Evolutionary conservation across 768 basidiomycete species (phyloP).

Genomic region (Amanita thiersii): DNA sequence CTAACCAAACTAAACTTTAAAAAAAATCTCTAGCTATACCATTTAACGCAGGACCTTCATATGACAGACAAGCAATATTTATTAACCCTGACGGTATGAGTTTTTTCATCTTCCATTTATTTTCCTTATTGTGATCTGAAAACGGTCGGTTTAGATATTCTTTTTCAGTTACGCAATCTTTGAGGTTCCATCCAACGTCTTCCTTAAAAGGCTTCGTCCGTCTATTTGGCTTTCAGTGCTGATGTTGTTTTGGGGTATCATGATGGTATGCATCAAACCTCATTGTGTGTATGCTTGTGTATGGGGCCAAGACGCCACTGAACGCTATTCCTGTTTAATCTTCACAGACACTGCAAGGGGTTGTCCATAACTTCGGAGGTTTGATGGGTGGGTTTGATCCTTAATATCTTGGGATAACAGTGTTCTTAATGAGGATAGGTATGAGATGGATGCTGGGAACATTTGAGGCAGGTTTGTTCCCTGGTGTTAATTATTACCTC

Average conservation of each 20-base stretch:
- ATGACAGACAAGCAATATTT: conserved; percentile 62
- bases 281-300: background rate
- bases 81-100: conserved; percentile 45
- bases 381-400: conserved; percentile 43
- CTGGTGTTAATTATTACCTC: conserved; percentile 63
- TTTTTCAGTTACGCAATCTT: conserved; percentile 67
- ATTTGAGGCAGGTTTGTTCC: conserved; percentile 66
- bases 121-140: conserved; percentile 2
- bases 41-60: conserved; percentile 48
- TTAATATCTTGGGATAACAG: conserved; percentile 1
- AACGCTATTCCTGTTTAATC: background rate
- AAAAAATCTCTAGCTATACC: conserved; percentile 54
- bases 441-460: conserved; percentile 67
- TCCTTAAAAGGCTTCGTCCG: conserved; percentile 65
- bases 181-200: conserved; percentile 70
- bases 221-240: conserved; percentile 70
- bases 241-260: conserved; percentile 70
- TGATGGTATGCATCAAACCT: conserved; percentile 44
- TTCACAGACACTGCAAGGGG: conserved; percentile 60
- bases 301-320: background rate
- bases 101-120: conserved; percentile 11
- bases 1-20: no score
- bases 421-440: conserved; percentile 24
- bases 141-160: conserved; percentile 23
- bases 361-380: conserved; percentile 61